Evolutionary conservation across 192 early-diverging fungal genomes (phyloP).

Genomic region (Linnemannia schmuckeri): DNA sequence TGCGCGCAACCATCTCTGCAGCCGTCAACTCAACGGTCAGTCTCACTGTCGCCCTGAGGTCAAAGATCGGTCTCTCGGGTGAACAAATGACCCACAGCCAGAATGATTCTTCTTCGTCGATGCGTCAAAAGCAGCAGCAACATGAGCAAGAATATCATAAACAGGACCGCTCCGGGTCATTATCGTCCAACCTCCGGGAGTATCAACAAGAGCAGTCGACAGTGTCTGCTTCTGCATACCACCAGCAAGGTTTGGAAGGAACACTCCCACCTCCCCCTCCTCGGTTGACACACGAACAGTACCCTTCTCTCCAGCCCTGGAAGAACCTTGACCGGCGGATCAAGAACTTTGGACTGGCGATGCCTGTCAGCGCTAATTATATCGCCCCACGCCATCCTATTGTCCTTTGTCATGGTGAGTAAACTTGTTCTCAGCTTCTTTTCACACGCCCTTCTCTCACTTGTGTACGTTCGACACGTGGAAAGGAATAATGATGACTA

Average conservation of each 20-base stretch:
- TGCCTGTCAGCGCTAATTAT: conserved; percentile 75
- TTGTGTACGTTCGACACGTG: background rate
- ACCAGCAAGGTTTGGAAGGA: conserved; percentile 27
- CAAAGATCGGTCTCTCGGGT: conserved; percentile 22
- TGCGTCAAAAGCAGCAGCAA: background rate
- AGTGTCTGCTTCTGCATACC: background rate
- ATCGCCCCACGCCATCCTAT: conserved; percentile 82
- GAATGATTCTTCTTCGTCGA: background rate
- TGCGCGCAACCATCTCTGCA: conserved; percentile 39
- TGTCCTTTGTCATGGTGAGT: conserved; percentile 87
- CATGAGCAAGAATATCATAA: background rate
- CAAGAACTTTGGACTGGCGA: conserved; percentile 60
- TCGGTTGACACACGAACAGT: conserved; percentile 30
- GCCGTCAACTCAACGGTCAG: conserved; percentile 34
- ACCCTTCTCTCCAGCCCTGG: conserved; percentile 53
- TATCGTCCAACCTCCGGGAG: background rate
- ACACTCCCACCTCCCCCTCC: background rate
- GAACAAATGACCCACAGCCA: background rate
- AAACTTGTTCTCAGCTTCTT: background rate
- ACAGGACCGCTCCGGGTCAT: background rate
- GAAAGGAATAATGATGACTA: background rate
- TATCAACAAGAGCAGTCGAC: background rate
- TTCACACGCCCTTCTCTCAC: background rate
- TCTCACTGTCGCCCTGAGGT: conserved; percentile 26
- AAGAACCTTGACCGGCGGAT: conserved; percentile 60